phyloP scores from a whole-genome alignment of 352 stramenopile species.

The Blastocystis sp. region DNA sequence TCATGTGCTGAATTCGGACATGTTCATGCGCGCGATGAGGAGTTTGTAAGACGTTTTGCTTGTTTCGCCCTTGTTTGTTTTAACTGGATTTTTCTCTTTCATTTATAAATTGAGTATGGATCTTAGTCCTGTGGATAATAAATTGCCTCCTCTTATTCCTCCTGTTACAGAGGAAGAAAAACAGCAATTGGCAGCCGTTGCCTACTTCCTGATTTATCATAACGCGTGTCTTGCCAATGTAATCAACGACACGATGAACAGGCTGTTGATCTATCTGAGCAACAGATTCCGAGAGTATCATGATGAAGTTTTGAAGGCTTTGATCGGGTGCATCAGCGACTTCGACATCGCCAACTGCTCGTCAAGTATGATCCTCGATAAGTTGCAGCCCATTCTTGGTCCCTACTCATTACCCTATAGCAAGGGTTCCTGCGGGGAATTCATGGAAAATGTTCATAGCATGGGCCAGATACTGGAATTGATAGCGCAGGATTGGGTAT shows the following conservation, averaged over 20 bases:
- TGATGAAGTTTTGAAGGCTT: background rate
- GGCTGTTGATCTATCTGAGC: background rate
- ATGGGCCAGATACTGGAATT: background rate
- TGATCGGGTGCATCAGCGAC: background rate
- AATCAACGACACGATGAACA: conserved; percentile 34
- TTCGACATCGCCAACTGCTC: background rate
- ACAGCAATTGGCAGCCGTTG: background rate
- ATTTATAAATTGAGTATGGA: background rate
- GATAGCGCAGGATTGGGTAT: background rate
- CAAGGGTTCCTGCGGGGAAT: background rate
- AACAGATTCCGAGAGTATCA: background rate
- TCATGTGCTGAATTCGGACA: conserved; percentile 91
- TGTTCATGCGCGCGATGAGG: conserved; percentile 87
- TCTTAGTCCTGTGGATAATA: background rate
- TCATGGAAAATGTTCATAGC: background rate
- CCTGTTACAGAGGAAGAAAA: background rate
- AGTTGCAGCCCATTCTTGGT: background rate
- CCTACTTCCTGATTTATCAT: background rate
- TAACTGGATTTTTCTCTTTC: background rate
- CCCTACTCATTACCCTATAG: background rate
- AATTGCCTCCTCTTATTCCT: background rate
- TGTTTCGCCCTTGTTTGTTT: conserved; percentile 16
- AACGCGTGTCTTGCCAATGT: background rate
- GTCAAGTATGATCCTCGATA: background rate
- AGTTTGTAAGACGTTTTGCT: conserved; percentile 52